Percentiles rank a stretch among this genome's conserved stretches.
Evolutionary conservation across 2,329 filamentous ascomycete genomes (phyloP).

Genomic region (Clonostachys chloroleuca): DNA sequence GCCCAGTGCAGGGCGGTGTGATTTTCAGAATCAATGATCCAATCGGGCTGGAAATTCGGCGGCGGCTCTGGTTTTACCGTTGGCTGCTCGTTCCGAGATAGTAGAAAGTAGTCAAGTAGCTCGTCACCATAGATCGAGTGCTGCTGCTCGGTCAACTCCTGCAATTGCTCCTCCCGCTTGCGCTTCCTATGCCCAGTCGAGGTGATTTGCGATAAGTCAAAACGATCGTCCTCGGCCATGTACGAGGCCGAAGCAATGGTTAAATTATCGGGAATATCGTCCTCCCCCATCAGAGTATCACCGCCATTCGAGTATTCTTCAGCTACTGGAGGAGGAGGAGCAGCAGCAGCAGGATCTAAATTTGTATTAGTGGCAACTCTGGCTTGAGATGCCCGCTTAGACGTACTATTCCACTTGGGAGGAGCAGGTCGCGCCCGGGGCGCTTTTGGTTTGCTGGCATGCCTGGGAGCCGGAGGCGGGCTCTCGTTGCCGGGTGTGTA

Average conservation of each 20-base stretch:
- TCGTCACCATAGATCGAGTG: conserved; percentile 91
- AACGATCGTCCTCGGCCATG: conserved; percentile 76
- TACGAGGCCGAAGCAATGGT: conserved; percentile 83
- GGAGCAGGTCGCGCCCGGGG: conserved; percentile 50
- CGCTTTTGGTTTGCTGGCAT: conserved; percentile 81
- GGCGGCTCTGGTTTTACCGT: conserved; percentile 75
- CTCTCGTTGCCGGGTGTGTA: conserved; percentile 80
- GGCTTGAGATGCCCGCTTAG: neutral
- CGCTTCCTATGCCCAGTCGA: conserved; percentile 65
- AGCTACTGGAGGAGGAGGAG: conserved; percentile 15
- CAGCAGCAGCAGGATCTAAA: conserved; percentile 1
- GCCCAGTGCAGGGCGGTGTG: conserved; percentile 97
- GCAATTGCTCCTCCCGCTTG: conserved; percentile 63
- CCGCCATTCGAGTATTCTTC: conserved; percentile 61
- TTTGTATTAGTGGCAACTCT: neutral
- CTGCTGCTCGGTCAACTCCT: conserved; percentile 70
- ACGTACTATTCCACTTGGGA: conserved; percentile 48
- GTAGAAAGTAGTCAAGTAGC: conserved; percentile 92
- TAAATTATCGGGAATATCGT: conserved; percentile 78
- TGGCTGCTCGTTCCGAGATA: conserved; percentile 67
- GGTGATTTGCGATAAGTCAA: conserved; percentile 60
- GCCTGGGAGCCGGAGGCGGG: conserved; percentile 89
- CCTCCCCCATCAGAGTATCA: neutral
- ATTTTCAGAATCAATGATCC: conserved; percentile 86
- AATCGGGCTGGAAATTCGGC: conserved; percentile 80